Evolutionary conservation across 192 early-diverging fungal genomes (phyloP).

Genomic region (Coemansia sp.): DNA sequence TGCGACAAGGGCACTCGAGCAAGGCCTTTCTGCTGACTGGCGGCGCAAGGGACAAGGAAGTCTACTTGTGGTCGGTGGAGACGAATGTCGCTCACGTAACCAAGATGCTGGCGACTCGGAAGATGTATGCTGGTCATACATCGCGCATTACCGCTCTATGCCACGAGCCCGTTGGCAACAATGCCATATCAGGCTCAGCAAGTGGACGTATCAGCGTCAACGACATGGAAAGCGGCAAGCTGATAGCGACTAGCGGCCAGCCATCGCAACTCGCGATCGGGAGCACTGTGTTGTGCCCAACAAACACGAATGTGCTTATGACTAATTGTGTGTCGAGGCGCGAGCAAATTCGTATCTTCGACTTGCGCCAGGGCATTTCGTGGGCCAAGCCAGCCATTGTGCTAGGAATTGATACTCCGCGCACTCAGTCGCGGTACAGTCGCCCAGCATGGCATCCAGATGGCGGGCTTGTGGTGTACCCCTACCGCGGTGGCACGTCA

Average conservation of each 20-base stretch:
- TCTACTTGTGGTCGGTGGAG: conserved; percentile 16
- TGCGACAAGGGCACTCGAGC: neutral
- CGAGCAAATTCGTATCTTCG: conserved; percentile 27
- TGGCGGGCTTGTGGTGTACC: conserved; percentile 35
- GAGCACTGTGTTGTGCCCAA: conserved; percentile 16
- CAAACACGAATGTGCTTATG: conserved; percentile 25
- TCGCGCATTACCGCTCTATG: conserved; percentile 34
- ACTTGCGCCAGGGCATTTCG: conserved; percentile 15
- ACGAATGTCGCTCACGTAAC: neutral
- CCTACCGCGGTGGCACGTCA: conserved; percentile 8
- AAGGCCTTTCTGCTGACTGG: conserved; percentile 30
- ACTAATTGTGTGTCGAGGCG: conserved; percentile 12
- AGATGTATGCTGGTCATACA: conserved; percentile 16
- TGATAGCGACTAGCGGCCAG: conserved; percentile 7
- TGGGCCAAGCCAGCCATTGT: conserved; percentile 10
- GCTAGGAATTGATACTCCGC: conserved; percentile 9
- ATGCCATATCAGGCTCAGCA: conserved; percentile 28
- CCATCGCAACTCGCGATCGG: conserved; percentile 3
- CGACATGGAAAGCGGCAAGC: conserved; percentile 17
- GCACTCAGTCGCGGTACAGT: conserved; percentile 31
- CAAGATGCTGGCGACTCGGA: neutral
- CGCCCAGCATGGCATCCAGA: conserved; percentile 44
- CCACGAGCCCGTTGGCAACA: conserved; percentile 10
- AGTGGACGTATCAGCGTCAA: conserved; percentile 26
- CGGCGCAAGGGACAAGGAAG: conserved; percentile 9